Percentiles rank a stretch among this genome's conserved stretches.
Conservation (phyloP, 148 eudicot genomes). For the Linanthus parryae region DNA sequence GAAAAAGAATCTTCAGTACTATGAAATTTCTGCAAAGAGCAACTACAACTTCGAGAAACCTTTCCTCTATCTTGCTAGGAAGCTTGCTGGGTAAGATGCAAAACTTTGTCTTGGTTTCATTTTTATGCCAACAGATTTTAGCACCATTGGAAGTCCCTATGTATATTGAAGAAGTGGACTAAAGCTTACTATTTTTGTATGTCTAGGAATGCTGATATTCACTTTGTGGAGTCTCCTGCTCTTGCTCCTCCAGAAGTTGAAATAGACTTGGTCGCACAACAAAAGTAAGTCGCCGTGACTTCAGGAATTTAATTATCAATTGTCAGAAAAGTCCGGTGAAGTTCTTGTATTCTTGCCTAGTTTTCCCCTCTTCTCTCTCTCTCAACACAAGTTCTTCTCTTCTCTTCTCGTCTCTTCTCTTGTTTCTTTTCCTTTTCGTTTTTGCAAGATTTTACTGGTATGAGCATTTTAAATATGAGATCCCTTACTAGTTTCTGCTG, state of each 20-base stretch:
- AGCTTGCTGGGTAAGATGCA: constrained; percentile 18
- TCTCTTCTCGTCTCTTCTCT: not conserved
- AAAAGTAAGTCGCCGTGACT: constrained; percentile 1
- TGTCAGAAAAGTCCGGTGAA: not conserved
- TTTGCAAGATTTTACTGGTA: not conserved
- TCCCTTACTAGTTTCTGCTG: not conserved
- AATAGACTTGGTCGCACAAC: constrained; percentile 19
- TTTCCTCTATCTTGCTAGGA: constrained; percentile 22
- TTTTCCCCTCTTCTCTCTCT: not conserved
- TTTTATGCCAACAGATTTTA: too few species aligned
- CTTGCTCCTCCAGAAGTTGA: constrained; percentile 24
- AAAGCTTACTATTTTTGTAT: too few species aligned
- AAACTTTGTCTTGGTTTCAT: not conserved
- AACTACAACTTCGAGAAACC: constrained; percentile 28
- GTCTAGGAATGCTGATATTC: constrained; percentile 18
- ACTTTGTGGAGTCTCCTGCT: constrained; percentile 23
- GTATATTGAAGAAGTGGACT: too few species aligned
- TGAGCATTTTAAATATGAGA: not conserved
- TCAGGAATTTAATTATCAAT: not conserved
- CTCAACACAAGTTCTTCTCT: not conserved
- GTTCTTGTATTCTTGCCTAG: not conserved
- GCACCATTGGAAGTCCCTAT: too few species aligned
- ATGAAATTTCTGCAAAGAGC: constrained; percentile 30
- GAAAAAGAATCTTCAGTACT: constrained; percentile 26
- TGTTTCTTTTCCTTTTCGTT: not conserved